A percentile compares a stretch with the other conserved stretches of the same genome.
phyloP scores from a whole-genome alignment of 306 rosid genomes.

The Trichosanthes cucumerina region DNA sequence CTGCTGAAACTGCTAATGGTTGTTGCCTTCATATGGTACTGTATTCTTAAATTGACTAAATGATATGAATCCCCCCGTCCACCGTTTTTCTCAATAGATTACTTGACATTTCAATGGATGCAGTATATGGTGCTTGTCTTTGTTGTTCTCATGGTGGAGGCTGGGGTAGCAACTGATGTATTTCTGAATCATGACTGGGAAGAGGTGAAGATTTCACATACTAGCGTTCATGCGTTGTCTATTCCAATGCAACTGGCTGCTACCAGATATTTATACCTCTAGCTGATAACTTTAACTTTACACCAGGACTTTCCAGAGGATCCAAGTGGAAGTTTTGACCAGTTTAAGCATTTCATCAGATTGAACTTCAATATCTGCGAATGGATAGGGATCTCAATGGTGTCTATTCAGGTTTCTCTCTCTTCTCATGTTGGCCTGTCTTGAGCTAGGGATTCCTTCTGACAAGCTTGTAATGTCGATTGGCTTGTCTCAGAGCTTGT shows the following conservation, averaged over 20 bases:
- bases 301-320: constrained; percentile 73
- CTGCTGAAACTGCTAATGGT: constrained; percentile 69
- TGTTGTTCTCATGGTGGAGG: constrained; percentile 60
- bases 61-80: background rate
- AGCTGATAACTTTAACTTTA: constrained; percentile 10
- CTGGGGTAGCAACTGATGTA: constrained; percentile 54
- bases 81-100: background rate
- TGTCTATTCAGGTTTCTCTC: constrained; percentile 48
- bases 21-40: constrained; percentile 83
- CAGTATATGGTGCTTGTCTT: constrained; percentile 59
- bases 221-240: background rate
- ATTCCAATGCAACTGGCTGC: background rate
- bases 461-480: background rate
- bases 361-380: constrained; percentile 59
- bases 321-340: constrained; percentile 52
- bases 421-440: constrained; percentile 2
- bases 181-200: constrained; percentile 65
- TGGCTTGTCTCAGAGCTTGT: constrained; percentile 39
- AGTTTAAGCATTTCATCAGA: constrained; percentile 50
- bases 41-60: constrained; percentile 19
- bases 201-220: constrained; percentile 29
- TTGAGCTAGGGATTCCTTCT: background rate
- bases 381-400: constrained; percentile 57
- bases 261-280: background rate
- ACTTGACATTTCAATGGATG: constrained; percentile 7